Conservation (phyloP, 345 rosid genomes). For the Eucalyptus albens region DNA sequence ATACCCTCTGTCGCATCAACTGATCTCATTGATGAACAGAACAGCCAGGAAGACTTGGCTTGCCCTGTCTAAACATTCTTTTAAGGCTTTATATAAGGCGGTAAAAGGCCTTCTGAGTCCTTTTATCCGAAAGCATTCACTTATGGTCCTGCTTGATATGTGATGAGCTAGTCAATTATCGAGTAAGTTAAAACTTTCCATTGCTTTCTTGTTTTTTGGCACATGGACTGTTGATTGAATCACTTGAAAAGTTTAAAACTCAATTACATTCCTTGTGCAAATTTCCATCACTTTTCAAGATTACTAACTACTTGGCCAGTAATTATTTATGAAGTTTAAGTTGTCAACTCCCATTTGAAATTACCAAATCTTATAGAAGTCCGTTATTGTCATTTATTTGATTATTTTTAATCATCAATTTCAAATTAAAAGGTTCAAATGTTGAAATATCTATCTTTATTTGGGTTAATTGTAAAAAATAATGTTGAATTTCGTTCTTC, state of each 20-base stretch:
- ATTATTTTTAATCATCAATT: background rate
- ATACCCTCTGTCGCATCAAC: slow-evolving; percentile 53
- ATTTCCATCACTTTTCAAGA: background rate
- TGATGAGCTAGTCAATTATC: background rate
- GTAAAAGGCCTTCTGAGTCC: background rate
- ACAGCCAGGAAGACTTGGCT: background rate
- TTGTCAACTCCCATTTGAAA: background rate
- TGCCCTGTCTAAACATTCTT: background rate
- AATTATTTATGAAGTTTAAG: background rate
- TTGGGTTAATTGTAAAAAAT: background rate
- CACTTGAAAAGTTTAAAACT: background rate
- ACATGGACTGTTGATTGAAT: background rate
- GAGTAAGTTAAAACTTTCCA: background rate
- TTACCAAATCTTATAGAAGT: background rate
- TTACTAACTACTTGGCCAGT: background rate
- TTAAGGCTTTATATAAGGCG: background rate
- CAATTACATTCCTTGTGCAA: background rate
- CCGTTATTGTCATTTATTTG: background rate
- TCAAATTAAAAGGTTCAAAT: background rate
- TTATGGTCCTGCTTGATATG: background rate
- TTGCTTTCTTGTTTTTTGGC: background rate
- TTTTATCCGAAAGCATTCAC: background rate
- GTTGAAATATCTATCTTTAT: background rate
- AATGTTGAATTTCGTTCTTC: background rate
- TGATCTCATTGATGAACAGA: slow-evolving; percentile 30